These are phyloP conservation scores for Melampsora occidentalis DNA, from an alignment of 1,284 basidiomycete species.

Conservation along the genomic window DNA sequence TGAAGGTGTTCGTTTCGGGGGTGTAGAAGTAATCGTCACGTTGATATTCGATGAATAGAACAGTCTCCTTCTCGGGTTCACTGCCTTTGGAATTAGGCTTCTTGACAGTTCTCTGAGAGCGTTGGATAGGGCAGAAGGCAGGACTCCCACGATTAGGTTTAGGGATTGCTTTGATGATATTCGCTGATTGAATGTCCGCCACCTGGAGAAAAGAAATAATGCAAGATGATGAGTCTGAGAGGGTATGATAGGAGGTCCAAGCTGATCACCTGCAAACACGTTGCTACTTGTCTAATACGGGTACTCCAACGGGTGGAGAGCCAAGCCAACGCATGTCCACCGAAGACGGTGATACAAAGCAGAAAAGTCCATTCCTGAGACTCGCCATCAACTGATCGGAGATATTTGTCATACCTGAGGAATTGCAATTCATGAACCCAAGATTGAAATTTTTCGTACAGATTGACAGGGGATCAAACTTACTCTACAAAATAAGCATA, in stretches of 20 bases:
- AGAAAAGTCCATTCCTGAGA: conserved; percentile 70
- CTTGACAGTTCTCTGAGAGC: conserved; percentile 30
- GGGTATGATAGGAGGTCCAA: neutral
- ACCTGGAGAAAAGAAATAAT: conserved; percentile 58
- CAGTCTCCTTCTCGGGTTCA: conserved; percentile 59
- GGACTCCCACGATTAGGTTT: conserved; percentile 82
- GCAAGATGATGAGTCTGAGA: neutral
- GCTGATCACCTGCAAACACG: conserved; percentile 30
- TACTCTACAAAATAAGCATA: conserved; percentile 89
- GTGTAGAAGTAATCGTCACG: conserved; percentile 85
- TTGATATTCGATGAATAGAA: conserved; percentile 90
- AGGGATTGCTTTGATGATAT: conserved; percentile 79
- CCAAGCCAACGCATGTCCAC: conserved; percentile 87
- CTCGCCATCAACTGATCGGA: conserved; percentile 45
- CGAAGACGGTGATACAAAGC: conserved; percentile 77
- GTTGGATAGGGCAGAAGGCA: conserved; percentile 54
- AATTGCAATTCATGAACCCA: conserved; percentile 46
- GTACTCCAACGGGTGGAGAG: conserved; percentile 88
- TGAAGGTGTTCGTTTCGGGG: conserved; percentile 66
- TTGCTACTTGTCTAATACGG: conserved; percentile 67
- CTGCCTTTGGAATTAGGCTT: conserved; percentile 12
- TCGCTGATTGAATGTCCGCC: conserved; percentile 66
- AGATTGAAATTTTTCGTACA: neutral
- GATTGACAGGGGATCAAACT: conserved; percentile 62
- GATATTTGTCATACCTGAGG: conserved; percentile 46